These are phyloP conservation scores for Arthrobotrys entomopaga DNA, from an alignment of 2,329 filamentous ascomycete genomes.

Conservation along the genomic window DNA sequence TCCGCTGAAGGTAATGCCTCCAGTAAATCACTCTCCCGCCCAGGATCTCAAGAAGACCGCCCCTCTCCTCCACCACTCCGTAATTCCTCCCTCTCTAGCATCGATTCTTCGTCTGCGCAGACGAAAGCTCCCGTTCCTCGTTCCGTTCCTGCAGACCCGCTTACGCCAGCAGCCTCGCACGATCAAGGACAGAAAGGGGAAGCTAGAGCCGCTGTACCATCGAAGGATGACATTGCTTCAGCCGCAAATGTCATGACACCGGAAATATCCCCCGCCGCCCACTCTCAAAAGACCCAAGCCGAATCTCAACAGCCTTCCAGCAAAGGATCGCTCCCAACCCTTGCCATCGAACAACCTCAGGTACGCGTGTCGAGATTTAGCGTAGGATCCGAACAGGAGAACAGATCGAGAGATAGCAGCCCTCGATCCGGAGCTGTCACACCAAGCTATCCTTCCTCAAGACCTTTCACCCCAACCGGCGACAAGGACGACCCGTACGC, in stretches of 20 bases:
- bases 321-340: constrained; percentile 37
- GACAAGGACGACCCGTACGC: constrained; percentile 87
- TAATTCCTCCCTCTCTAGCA: constrained; percentile 43
- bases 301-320: constrained; percentile 59
- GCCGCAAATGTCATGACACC: constrained; percentile 72
- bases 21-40: constrained; percentile 38
- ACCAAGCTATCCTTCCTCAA: constrained; percentile 72
- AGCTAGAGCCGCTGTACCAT: constrained; percentile 12
- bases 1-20: constrained; percentile 38
- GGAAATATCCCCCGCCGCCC: constrained; percentile 73
- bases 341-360: constrained; percentile 25
- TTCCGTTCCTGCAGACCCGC: constrained; percentile 47
- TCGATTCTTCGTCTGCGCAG: constrained; percentile 33
- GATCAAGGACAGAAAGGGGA: constrained; percentile 51
- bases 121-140: constrained; percentile 48
- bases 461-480: constrained; percentile 80
- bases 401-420: constrained; percentile 69
- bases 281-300: constrained; percentile 62
- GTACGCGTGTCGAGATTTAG: constrained; percentile 65
- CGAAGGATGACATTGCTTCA: constrained; percentile 32
- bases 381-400: constrained; percentile 69
- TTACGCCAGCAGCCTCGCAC: constrained; percentile 55
- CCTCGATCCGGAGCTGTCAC: constrained; percentile 69
- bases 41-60: constrained; percentile 37
- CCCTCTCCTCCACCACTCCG: constrained; percentile 19